Percentiles rank a stretch among this genome's conserved stretches.
These are phyloP conservation scores for Mycena rosella DNA, from an alignment of 768 basidiomycete species.

Conservation along the genomic window DNA sequence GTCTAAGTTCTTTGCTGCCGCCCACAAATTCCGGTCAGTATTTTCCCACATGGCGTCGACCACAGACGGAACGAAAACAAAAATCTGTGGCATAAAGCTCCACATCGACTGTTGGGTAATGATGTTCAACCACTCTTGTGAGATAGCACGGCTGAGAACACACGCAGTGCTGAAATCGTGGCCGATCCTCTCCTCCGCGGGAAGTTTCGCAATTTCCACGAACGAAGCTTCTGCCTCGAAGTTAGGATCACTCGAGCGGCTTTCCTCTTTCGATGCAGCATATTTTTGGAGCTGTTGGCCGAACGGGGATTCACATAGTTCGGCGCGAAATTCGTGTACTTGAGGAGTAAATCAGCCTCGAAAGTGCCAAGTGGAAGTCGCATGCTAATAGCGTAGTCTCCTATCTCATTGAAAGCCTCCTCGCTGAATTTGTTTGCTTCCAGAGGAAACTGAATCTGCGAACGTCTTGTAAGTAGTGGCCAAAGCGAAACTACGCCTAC, in stretches of 20 bases:
- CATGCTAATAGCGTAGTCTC: not conserved
- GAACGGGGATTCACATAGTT: not conserved
- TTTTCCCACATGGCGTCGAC: slow-evolving; percentile 26
- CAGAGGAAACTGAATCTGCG: not conserved
- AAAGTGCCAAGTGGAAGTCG: not conserved
- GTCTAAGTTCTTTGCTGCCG: slow-evolving; percentile 19
- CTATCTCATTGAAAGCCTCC: not conserved
- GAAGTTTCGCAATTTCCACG: not conserved
- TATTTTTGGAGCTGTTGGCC: not conserved
- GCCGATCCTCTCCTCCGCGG: not conserved
- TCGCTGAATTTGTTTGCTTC: slow-evolving; percentile 2
- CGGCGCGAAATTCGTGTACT: not conserved
- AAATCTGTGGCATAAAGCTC: not conserved
- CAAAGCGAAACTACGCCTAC: not conserved
- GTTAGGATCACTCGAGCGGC: not conserved
- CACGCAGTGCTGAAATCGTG: not conserved
- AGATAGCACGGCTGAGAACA: not conserved
- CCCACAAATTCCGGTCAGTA: slow-evolving; percentile 27
- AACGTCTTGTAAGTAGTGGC: not conserved
- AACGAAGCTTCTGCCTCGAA: not conserved
- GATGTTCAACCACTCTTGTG: not conserved
- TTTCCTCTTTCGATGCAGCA: not conserved
- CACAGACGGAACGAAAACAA: not conserved
- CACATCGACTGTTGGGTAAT: not conserved
- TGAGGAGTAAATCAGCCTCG: not conserved